Conservation (phyloP, 2,329 filamentous ascomycete species). For the Clonostachys chloroleuca region DNA sequence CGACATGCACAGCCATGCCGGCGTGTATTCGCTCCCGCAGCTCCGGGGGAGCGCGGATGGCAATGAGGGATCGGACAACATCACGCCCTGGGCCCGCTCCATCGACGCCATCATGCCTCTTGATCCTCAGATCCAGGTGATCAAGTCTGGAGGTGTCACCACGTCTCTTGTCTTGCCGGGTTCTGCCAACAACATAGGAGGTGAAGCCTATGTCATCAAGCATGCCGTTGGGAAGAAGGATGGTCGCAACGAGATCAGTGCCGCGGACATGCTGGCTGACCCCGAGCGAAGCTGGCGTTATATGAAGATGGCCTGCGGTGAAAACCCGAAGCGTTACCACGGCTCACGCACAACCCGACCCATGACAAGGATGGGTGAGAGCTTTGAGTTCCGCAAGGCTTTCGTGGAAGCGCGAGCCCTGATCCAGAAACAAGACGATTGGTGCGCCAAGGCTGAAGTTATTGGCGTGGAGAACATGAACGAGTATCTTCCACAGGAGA, state of each 20-base stretch:
- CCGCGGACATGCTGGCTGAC: slow-evolving; percentile 59
- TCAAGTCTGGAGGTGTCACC: slow-evolving; percentile 40
- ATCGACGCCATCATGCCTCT: slow-evolving; percentile 49
- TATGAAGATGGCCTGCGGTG: slow-evolving; percentile 75
- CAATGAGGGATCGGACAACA: slow-evolving; percentile 60
- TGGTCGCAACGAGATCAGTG: slow-evolving; percentile 59
- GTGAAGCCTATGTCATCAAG: slow-evolving; percentile 67
- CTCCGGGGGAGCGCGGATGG: slow-evolving; percentile 51
- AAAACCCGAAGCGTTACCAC: slow-evolving; percentile 63
- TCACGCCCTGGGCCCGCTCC: slow-evolving; percentile 64
- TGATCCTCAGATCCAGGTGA: slow-evolving; percentile 19
- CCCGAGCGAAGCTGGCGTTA: slow-evolving; percentile 62
- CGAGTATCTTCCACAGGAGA: slow-evolving; percentile 56
- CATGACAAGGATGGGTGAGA: slow-evolving; percentile 54
- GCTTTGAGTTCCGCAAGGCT: slow-evolving; percentile 64
- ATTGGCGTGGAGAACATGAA: slow-evolving; percentile 44
- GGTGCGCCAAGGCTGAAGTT: slow-evolving; percentile 54
- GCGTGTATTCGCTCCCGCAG: slow-evolving; percentile 51
- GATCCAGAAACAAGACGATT: slow-evolving; percentile 60
- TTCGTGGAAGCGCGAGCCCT: slow-evolving; percentile 58
- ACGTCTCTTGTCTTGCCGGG: slow-evolving; percentile 47
- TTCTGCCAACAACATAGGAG: slow-evolving; percentile 69
- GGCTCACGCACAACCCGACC: slow-evolving; percentile 33
- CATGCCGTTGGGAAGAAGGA: slow-evolving; percentile 57
- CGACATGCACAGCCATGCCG: slow-evolving; percentile 68